Conservation (phyloP, 331 rosid genomes). For the Quercus phellos region DNA sequence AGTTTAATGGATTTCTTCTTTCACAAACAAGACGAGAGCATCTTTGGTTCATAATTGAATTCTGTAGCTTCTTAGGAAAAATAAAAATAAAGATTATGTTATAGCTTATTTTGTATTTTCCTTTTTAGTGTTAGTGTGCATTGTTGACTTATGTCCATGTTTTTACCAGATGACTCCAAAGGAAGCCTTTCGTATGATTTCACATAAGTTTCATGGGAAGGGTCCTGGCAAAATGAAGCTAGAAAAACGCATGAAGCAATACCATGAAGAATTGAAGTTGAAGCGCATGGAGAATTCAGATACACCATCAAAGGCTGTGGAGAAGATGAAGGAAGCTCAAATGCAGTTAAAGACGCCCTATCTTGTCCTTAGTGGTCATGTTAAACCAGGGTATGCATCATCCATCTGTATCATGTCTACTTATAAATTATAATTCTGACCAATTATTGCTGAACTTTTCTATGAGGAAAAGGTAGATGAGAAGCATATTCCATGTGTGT, state of each 20-base stretch:
- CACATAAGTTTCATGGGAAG: slow-evolving; percentile 91
- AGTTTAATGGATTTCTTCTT: too few relatives aligned
- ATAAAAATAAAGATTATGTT: too few relatives aligned
- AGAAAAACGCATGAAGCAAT: slow-evolving; percentile 93
- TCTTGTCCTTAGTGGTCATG: slow-evolving; percentile 95
- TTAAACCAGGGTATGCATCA: slow-evolving; percentile 75
- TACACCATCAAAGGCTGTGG: slow-evolving; percentile 78
- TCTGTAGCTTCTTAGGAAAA: background rate
- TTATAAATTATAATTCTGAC: background rate
- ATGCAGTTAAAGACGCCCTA: slow-evolving; percentile 79
- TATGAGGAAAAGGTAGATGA: background rate
- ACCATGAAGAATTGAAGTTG: slow-evolving; percentile 76
- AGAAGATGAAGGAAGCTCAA: slow-evolving; percentile 96
- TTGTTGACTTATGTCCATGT: slow-evolving; percentile 10
- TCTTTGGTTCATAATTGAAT: background rate
- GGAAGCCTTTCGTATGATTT: slow-evolving; percentile 73
- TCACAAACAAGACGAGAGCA: too few relatives aligned
- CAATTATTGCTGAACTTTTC: slow-evolving; percentile 1
- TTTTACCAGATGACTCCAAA: slow-evolving; percentile 83
- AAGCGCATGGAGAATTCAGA: slow-evolving; percentile 94
- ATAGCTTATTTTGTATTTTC: background rate
- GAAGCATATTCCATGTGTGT: background rate
- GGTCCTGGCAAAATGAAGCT: slow-evolving; percentile 99
- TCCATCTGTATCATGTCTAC: background rate
- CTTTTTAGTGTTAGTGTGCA: background rate